phyloP scores from a whole-genome alignment of 176 grass and related monocot species.

The Ampelocalamus luodianensis region DNA sequence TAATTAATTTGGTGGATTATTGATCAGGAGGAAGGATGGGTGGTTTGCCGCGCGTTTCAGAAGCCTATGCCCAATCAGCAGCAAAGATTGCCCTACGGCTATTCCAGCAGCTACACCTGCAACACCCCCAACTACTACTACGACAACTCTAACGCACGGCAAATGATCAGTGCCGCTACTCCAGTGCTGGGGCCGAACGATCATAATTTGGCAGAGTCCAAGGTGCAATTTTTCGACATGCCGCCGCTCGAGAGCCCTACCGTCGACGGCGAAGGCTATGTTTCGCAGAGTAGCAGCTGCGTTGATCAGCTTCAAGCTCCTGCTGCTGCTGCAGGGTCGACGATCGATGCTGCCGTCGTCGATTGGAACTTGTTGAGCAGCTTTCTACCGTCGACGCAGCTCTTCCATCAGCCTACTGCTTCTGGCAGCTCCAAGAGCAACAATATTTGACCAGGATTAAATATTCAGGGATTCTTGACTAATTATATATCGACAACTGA shows the following conservation, averaged over 20 bases:
- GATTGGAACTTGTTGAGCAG: constrained; percentile 62
- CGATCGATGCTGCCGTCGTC: constrained; percentile 49
- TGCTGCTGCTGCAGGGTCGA: background rate
- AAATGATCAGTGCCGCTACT: background rate
- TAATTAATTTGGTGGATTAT: background rate
- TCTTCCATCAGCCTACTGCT: constrained; percentile 42
- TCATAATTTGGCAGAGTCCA: constrained; percentile 17
- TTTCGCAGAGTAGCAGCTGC: constrained; percentile 26
- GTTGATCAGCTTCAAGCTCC: constrained; percentile 12
- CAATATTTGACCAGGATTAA: constrained; percentile 29
- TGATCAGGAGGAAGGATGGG: constrained; percentile 94
- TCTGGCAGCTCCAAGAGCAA: constrained; percentile 52
- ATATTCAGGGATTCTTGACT: background rate
- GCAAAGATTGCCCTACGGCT: constrained; percentile 55
- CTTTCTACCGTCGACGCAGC: constrained; percentile 57
- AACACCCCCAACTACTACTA: constrained; percentile 30
- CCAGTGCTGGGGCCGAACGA: background rate
- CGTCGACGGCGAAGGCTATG: constrained; percentile 7
- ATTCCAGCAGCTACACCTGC: constrained; percentile 21
- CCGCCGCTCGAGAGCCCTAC: constrained; percentile 46
- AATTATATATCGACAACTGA: constrained; percentile 28
- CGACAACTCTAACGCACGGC: constrained; percentile 34
- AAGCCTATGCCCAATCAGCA: constrained; percentile 69
- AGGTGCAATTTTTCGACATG: constrained; percentile 55
- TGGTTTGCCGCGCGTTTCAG: constrained; percentile 89